Evolutionary conservation across 495 filamentous ascomycete genomes (phyloP), one percentile per base, ranked within the genome.

Genomic region (Neurospora sp.): DNA sequence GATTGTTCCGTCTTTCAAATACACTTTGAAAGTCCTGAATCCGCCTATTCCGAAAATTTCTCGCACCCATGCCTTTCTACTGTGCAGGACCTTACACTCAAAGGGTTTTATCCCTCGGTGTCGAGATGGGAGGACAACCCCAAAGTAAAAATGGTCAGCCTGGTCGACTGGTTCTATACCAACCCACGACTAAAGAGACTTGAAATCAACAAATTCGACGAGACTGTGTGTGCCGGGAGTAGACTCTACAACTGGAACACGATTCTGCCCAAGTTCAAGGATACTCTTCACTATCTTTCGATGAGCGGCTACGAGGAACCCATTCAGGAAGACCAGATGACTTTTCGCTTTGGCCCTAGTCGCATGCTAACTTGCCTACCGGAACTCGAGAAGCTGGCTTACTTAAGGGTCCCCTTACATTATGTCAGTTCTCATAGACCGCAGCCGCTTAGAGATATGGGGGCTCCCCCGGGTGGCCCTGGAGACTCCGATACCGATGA

Each of bases 141-240:
- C 9, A 4, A 1, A 20, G 9, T 53, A 1, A 0, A 5, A 0
- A 0, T 53, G 45, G 20, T 1, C 20, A 2, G 9, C 0, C 9
- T 53, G 45, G 1, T 22, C 20, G 45, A 22, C n/a, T 53, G 45
- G 45, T 53, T 53, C n/a, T 22, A 4, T 1, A 0, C 9, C 0
- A 53, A 22, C n/a, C 45, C 45, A 1, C 45, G 9, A 20, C 45
- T 53, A 20, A 53, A 0, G 8, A 53, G 8, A 20, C 45, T 53
- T 22, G 9, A 53, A 0, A 0, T 53, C 20, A 12, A 22, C 20
- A 22, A 12, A 53, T 53, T 53, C n/a, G 45, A 53, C 45, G 45
- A 53, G 0, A 44, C 0, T 1, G 42, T 53, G n/a, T 12, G 1
- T 48, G n/a, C 31, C 35, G 0, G 35, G 35, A 0, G 0, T 35